phyloP scores from a whole-genome alignment of 2,329 filamentous ascomycete genomes.

The Hortaea werneckii region DNA sequence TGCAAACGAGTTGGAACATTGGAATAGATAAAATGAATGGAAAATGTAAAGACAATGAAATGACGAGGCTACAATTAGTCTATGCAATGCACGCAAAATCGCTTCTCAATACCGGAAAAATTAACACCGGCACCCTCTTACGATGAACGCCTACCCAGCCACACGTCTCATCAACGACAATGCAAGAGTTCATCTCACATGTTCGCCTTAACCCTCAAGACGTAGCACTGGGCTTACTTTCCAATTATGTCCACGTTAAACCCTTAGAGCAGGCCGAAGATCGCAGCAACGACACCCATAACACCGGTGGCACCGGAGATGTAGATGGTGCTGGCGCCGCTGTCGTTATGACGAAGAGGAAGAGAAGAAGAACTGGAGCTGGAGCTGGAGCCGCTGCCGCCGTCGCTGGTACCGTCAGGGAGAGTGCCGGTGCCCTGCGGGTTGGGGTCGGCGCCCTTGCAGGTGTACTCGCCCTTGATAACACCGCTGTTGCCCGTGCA shows the following conservation, averaged over 20 bases:
- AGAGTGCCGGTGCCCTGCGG: conserved; percentile 25
- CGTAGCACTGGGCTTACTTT: neutral
- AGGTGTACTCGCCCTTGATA: conserved; percentile 36
- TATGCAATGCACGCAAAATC: conserved; percentile 15
- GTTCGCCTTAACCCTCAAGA: too few species aligned
- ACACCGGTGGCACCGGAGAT: conserved; percentile 35
- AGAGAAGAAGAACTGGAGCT: conserved; percentile 6
- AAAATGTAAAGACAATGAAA: too few species aligned
- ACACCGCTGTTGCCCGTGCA: conserved; percentile 30
- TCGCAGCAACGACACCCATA: conserved; percentile 37
- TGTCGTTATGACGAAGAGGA: conserved; percentile 7
- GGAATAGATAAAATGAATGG: too few species aligned
- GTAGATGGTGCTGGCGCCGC: conserved; percentile 33
- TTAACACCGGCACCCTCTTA: too few species aligned
- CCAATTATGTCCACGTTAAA: neutral
- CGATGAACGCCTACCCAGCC: conserved; percentile 10
- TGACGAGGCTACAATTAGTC: conserved; percentile 22
- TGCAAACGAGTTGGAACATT: too few species aligned
- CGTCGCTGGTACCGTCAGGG: conserved; percentile 14
- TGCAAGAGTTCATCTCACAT: too few species aligned
- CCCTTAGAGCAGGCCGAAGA: conserved; percentile 37
- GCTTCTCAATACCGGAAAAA: conserved; percentile 1
- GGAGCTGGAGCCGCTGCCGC: conserved; percentile 13
- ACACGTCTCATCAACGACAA: conserved; percentile 4
- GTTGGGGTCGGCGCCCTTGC: conserved; percentile 29